A percentile compares a stretch with the other conserved stretches of the same genome.
Conservation (phyloP, 2,329 filamentous ascomycete species). For the Fusarium sororula region DNA sequence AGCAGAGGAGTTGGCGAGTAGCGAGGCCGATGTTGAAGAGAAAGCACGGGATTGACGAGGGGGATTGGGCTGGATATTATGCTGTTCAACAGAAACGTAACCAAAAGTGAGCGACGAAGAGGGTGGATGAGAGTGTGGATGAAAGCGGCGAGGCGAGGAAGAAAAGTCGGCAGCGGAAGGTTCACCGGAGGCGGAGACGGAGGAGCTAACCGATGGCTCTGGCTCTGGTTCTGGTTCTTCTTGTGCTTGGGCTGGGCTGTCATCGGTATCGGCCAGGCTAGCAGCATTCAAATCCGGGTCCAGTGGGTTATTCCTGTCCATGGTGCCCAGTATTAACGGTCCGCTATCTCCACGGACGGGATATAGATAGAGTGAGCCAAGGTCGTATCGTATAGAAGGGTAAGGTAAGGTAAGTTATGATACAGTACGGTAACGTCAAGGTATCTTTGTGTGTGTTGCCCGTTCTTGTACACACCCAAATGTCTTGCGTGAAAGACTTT, state of each 20-base stretch:
- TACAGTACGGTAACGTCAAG: neutral
- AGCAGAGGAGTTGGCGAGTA: constrained; percentile 58
- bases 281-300: constrained; percentile 37
- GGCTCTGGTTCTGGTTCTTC: neutral
- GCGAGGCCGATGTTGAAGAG: constrained; percentile 44
- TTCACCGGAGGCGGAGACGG: constrained; percentile 40
- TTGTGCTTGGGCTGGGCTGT: constrained; percentile 28
- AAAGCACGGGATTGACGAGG: constrained; percentile 32
- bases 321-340: constrained; percentile 29
- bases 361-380: constrained; percentile 24
- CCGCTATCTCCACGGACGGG: constrained; percentile 16
- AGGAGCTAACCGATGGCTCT: constrained; percentile 37
- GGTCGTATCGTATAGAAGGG: constrained; percentile 7
- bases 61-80: constrained; percentile 18
- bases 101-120: constrained; percentile 21
- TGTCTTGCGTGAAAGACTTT: neutral
- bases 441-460: constrained; percentile 3
- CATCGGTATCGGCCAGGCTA: constrained; percentile 36
- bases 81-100: constrained; percentile 16
- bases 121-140: constrained; percentile 26
- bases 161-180: constrained; percentile 42
- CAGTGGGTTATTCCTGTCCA: constrained; percentile 35
- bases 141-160: constrained; percentile 30
- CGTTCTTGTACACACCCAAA: constrained; percentile 16
- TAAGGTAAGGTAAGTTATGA: neutral